Conservation (phyloP, 2,329 filamentous ascomycete genomes). For the Colletotrichum sidae region DNA sequence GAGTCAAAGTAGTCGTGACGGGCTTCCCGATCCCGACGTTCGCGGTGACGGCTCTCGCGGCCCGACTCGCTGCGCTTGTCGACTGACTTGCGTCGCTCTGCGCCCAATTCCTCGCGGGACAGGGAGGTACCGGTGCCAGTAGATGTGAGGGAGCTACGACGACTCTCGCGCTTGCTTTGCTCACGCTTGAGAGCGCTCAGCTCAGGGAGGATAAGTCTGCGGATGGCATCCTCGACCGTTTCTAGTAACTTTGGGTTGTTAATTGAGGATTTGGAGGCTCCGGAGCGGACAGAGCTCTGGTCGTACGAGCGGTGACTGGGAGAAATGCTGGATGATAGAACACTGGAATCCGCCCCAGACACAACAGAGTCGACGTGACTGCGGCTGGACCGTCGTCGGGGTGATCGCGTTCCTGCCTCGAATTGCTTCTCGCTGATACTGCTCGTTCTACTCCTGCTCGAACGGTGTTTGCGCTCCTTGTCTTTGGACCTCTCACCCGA, state of each 20-base stretch:
- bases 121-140: slow-evolving; percentile 60
- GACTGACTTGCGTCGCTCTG: slow-evolving; percentile 72
- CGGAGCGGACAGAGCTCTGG: slow-evolving; percentile 64
- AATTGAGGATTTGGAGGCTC: slow-evolving; percentile 75
- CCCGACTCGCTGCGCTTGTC: slow-evolving; percentile 63
- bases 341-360: slow-evolving; percentile 65
- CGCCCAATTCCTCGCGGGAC: slow-evolving; percentile 67
- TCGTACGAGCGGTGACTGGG: slow-evolving; percentile 68
- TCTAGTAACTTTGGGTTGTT: slow-evolving; percentile 93
- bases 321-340: slow-evolving; percentile 64
- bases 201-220: slow-evolving; percentile 89
- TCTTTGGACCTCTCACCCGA: slow-evolving; percentile 55
- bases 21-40: slow-evolving; percentile 60
- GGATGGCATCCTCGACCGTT: slow-evolving; percentile 93
- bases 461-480: slow-evolving; percentile 62
- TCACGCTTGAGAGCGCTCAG: slow-evolving; percentile 92
- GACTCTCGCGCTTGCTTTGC: slow-evolving; percentile 80
- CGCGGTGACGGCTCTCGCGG: slow-evolving; percentile 58
- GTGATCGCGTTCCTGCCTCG: slow-evolving; percentile 57
- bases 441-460: slow-evolving; percentile 62
- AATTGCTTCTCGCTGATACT: slow-evolving; percentile 60
- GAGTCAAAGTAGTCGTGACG: slow-evolving; percentile 66
- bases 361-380: slow-evolving; percentile 64
- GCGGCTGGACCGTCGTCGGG: slow-evolving; percentile 63
- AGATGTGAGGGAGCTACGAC: slow-evolving; percentile 72